A percentile compares a stretch with the other conserved stretches of the same genome.
Evolutionary conservation across 2,329 filamentous ascomycete species (phyloP).

Genomic region (Fusarium sp.): DNA sequence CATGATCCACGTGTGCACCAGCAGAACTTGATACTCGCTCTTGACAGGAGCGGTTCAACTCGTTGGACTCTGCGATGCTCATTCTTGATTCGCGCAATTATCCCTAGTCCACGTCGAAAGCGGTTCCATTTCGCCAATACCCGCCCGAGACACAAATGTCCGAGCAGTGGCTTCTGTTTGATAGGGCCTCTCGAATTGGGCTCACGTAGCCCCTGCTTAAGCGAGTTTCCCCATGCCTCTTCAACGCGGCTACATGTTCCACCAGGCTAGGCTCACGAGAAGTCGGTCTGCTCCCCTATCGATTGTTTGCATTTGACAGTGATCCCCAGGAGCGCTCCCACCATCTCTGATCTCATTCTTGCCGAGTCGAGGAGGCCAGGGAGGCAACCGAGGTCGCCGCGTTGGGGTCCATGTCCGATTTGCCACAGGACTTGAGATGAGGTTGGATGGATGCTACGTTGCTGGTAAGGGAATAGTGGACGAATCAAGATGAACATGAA

Average conservation of each 20-base stretch:
- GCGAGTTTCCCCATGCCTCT: constrained; percentile 15
- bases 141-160: constrained; percentile 33
- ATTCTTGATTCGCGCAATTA: constrained; percentile 23
- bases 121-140: constrained; percentile 27
- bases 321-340: constrained; percentile 1
- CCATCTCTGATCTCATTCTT: constrained; percentile 1
- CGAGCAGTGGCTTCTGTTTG: constrained; percentile 28
- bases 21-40: neutral
- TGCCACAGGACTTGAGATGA: constrained; percentile 34
- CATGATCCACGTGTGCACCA: neutral
- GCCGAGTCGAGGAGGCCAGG: constrained; percentile 3
- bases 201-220: constrained; percentile 24
- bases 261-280: constrained; percentile 10
- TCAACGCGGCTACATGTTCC: constrained; percentile 18
- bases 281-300: constrained; percentile 14
- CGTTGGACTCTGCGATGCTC: constrained; percentile 3
- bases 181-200: constrained; percentile 12
- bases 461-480: constrained; percentile 27
- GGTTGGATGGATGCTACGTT: constrained; percentile 39
- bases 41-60: neutral
- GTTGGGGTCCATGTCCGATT: constrained; percentile 37
- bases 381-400: constrained; percentile 24
- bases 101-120: constrained; percentile 16
- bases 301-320: neutral
- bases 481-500: constrained; percentile 27